Evolutionary conservation across 371 early-diverging fungal species (phyloP), one percentile per base, ranked within the genome.

Genomic region (Rhizopus delemar): DNA sequence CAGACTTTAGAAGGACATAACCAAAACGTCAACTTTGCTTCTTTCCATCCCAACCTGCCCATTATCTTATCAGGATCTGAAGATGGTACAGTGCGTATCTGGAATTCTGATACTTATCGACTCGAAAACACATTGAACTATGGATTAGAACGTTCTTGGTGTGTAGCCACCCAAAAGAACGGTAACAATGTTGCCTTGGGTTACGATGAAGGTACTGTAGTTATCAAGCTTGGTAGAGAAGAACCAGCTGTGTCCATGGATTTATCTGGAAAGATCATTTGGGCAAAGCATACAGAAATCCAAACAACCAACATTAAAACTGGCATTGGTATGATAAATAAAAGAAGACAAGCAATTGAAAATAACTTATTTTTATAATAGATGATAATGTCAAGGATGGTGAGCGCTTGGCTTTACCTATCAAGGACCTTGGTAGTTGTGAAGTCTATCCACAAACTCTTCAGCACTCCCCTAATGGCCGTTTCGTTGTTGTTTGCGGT

Each of bases 171-270:
- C 56, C 78, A 87, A 58, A 88, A 86, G 55, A 89, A 92, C n/a
- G 89, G 86, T 58, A 96, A 95, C 68, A 90, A 92, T 56, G 84
- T 98, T 4, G 97, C 93, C 3, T 78, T 98, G 59, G 99, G 97
- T 38, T 96, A 89, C 62, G 99, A 99, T 66, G 95, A 96, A 59
- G 99, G 99, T 57, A 85, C 93, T 2, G 91, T 96, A 15, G 93
- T 93, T 34, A 83, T 99, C 61, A 93, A 94, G 76, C 78, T 98
- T 35, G 98, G 98, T 29, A 82, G 93, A 28, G 97, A 97, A 58
- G 96, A 96, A 50, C 97, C 99, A n/a, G 92, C 95, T 5, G 92
- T 96, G 16, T 90, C 90, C 63, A 98, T 99, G 99, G 99, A 99
- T 69, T 83, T 82, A 41, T 87, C 89, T 32, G 99, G 99, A 36